Evolutionary conservation across 1,284 basidiomycete genomes (phyloP), one percentile per base, ranked within the genome.

Genomic region (Pseudozyma tsukubaensis): DNA sequence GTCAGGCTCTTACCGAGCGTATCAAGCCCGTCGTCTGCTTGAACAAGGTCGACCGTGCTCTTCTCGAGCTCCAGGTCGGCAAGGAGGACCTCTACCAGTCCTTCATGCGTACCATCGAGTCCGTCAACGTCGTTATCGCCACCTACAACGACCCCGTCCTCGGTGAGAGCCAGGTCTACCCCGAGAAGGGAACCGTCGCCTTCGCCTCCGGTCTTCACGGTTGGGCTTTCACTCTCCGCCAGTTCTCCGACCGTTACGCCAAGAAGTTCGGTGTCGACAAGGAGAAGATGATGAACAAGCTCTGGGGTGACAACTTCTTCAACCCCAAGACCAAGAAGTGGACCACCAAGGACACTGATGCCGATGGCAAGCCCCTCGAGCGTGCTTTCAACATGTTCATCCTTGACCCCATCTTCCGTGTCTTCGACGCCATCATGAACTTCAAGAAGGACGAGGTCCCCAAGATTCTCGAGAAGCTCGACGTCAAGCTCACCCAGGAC

Each of bases 241-340:
- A 99, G 86, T 99, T 99, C 86, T 94, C 97, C 75, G 86, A 86
- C 81, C 92, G 96, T 72, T 99, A 99, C 88, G 89, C 94, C 77
- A 98, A 98, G 90, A 98, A 95, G 88, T 99, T 99, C 85, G 95
- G 95, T 91, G 95, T 98, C 51, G 93, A 96, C 88, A 96, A 95
- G 88, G 91, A 92, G 76, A 98, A 98, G 90, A 94, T 99, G 90
- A 97, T 99, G 92, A 84, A 86, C 82, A 97, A 94, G 88, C 91
- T 99, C 62, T 99, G 97, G 97, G 97, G 97, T 68, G 97, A 99
- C 89, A 98, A 98, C 89, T 99, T 88, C 89, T 99, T 99, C 90
- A 99, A 99, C 89, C 93, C 95, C 76, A 90, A 92, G 78, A 98
- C 96, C 68, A 92, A 92, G 87, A 99, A 99, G 88, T 99, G 97